Percentiles rank a stretch among this genome's conserved stretches.
phyloP scores from a whole-genome alignment of 345 rosid species.

The Microcos paniculata region DNA sequence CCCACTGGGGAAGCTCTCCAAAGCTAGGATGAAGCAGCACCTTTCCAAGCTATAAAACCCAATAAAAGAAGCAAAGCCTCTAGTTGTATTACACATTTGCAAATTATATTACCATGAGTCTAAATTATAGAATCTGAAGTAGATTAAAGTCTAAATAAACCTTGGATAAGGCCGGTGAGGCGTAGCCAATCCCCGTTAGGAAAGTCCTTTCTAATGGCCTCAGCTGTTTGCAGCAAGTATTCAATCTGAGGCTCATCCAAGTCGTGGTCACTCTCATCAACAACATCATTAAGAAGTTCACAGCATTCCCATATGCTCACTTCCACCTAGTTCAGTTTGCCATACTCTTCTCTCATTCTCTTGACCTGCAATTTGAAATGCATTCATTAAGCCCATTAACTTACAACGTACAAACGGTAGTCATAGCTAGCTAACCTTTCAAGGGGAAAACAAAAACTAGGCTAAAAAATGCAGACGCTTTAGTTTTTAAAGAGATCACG shows the following conservation, averaged over 20 bases:
- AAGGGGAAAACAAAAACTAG: too few relatives aligned
- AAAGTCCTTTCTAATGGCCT: constrained; percentile 56
- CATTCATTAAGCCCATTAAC: too few relatives aligned
- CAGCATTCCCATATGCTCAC: constrained; percentile 75
- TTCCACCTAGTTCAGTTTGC: constrained; percentile 35
- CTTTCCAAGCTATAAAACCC: constrained; percentile 54
- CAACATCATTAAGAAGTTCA: constrained; percentile 52
- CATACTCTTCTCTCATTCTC: constrained; percentile 39
- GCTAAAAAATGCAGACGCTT: too few relatives aligned
- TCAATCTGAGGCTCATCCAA: constrained; percentile 62
- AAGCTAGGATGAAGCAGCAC: constrained; percentile 49
- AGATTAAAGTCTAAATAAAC: constrained; percentile 16
- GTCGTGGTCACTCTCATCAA: constrained; percentile 68
- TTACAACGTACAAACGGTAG: too few relatives aligned
- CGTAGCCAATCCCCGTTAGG: constrained; percentile 60
- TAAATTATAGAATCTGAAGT: too few relatives aligned
- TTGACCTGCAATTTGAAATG: constrained; percentile 18
- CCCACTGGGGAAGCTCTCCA: constrained; percentile 59
- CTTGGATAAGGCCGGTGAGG: constrained; percentile 59
- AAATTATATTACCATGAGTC: too few relatives aligned
- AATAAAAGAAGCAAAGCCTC: not conserved
- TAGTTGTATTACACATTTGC: not conserved
- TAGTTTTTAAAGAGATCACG: too few relatives aligned
- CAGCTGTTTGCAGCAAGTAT: constrained; percentile 59
- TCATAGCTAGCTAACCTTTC: too few relatives aligned